A percentile compares a stretch with the other conserved stretches of the same genome.
phyloP scores from a whole-genome alignment of 805 yeast species.

The Saccharomycopsis schoenii region DNA sequence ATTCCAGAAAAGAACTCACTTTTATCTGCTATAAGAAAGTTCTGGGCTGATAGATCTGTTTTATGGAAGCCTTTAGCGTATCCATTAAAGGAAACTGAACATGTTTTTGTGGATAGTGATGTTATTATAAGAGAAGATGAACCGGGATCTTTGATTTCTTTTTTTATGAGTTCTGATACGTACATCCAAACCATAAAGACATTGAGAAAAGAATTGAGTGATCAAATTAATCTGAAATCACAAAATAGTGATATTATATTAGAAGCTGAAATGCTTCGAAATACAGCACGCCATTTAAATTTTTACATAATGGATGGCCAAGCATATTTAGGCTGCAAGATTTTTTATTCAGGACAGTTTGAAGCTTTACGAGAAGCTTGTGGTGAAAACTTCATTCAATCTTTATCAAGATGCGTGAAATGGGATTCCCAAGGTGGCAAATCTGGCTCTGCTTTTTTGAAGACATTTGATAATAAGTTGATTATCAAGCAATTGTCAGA shows the following conservation, averaged over 20 bases:
- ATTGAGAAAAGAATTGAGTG: conserved; percentile 20
- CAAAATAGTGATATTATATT: conserved; percentile 23
- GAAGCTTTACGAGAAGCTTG: conserved; percentile 87
- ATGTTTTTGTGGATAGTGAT: conserved; percentile 86
- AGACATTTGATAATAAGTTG: conserved; percentile 83
- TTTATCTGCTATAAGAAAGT: conserved; percentile 73
- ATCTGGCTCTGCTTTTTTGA: conserved; percentile 88
- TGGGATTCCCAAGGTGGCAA: conserved; percentile 98
- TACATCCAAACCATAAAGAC: conserved; percentile 54
- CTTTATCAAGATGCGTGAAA: conserved; percentile 83
- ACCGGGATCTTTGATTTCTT: conserved; percentile 89
- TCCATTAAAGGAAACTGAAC: conserved; percentile 72
- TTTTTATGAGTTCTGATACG: conserved; percentile 80
- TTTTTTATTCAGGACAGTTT: conserved; percentile 92
- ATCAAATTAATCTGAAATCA: conserved; percentile 1
- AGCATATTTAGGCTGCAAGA: conserved; percentile 80
- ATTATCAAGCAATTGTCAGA: conserved; percentile 84
- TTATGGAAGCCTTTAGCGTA: conserved; percentile 88
- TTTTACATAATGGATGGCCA: conserved; percentile 85
- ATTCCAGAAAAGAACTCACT: conserved; percentile 59
- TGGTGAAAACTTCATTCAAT: conserved; percentile 72
- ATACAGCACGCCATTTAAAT: conserved; percentile 80
- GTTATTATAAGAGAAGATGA: conserved; percentile 94
- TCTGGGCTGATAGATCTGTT: conserved; percentile 97
- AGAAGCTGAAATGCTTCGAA: conserved; percentile 67